Conservation (phyloP, 1,284 basidiomycete genomes). For the Gomphus sp. region DNA sequence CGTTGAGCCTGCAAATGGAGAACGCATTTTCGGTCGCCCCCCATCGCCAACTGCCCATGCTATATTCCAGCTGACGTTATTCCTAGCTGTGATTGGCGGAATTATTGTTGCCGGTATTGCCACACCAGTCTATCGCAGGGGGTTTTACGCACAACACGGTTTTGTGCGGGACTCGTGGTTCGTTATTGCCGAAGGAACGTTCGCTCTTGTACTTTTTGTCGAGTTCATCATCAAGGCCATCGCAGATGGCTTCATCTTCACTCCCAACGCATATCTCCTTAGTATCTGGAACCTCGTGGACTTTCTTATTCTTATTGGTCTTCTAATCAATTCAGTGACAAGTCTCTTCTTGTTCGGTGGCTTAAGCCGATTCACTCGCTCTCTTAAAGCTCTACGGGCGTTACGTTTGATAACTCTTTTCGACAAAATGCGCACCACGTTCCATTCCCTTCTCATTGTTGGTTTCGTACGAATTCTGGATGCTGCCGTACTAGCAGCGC, state of each 20-base stretch:
- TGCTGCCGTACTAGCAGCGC: slow-evolving; percentile 84
- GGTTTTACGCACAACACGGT: slow-evolving; percentile 61
- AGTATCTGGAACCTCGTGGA: slow-evolving; percentile 93
- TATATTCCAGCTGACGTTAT: slow-evolving; percentile 68
- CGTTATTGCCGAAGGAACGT: slow-evolving; percentile 70
- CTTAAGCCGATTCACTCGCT: slow-evolving; percentile 74
- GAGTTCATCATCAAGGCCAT: slow-evolving; percentile 90
- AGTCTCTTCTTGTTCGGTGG: slow-evolving; percentile 75
- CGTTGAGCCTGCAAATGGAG: slow-evolving; percentile 76
- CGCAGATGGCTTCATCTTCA: slow-evolving; percentile 89
- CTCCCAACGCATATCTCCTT: slow-evolving; percentile 89
- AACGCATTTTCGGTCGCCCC: slow-evolving; percentile 72
- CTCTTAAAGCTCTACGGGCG: slow-evolving; percentile 85
- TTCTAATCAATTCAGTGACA: slow-evolving; percentile 77
- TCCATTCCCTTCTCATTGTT: slow-evolving; percentile 86
- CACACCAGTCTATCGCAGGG: slow-evolving; percentile 77
- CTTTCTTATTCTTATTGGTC: slow-evolving; percentile 75
- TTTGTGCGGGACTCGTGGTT: slow-evolving; percentile 75
- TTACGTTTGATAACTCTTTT: slow-evolving; percentile 87
- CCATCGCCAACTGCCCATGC: slow-evolving; percentile 62
- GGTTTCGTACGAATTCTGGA: slow-evolving; percentile 84
- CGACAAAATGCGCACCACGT: slow-evolving; percentile 80
- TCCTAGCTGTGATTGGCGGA: slow-evolving; percentile 75
- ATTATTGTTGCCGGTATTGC: slow-evolving; percentile 83
- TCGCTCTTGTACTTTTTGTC: slow-evolving; percentile 69